Evolutionary conservation across 345 rosid species (phyloP).

Genomic region (Garcia nutans): DNA sequence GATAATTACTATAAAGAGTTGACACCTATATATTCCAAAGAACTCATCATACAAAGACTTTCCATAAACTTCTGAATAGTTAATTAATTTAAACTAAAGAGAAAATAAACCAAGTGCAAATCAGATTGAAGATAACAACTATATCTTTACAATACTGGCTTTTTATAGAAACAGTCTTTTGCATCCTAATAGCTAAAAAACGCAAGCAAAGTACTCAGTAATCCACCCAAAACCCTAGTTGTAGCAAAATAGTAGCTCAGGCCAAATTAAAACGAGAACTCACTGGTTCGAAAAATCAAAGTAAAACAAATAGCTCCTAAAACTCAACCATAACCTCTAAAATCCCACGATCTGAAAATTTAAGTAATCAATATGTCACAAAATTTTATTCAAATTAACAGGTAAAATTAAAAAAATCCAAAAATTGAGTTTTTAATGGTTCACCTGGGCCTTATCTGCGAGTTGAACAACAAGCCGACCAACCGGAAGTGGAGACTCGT

Average conservation of each 20-base stretch:
- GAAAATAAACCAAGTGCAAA: too few species aligned
- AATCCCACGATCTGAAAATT: neutral
- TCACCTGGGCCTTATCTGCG: constrained; percentile 97
- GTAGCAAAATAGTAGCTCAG: neutral
- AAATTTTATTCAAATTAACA: neutral
- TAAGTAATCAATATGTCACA: neutral
- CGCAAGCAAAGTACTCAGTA: neutral
- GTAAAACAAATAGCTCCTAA: neutral
- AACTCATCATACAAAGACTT: neutral
- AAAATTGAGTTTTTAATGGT: neutral
- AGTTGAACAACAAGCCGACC: constrained; percentile 95
- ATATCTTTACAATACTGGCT: too few species aligned
- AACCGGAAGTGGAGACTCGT: constrained; percentile 94
- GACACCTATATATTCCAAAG: neutral
- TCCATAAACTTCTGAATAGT: too few species aligned
- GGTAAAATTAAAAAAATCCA: neutral
- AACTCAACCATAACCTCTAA: neutral
- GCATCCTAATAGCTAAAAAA: neutral
- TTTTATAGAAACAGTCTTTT: too few species aligned
- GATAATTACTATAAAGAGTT: neutral
- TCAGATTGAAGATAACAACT: too few species aligned
- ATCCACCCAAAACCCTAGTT: neutral
- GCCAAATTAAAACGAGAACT: neutral
- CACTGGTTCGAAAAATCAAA: too few species aligned
- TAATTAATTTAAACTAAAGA: too few species aligned